A percentile compares a stretch with the other conserved stretches of the same genome.
These are phyloP conservation scores for Pichia cactophila DNA, from an alignment of 1,139 yeast species.

Conservation along the genomic window DNA sequence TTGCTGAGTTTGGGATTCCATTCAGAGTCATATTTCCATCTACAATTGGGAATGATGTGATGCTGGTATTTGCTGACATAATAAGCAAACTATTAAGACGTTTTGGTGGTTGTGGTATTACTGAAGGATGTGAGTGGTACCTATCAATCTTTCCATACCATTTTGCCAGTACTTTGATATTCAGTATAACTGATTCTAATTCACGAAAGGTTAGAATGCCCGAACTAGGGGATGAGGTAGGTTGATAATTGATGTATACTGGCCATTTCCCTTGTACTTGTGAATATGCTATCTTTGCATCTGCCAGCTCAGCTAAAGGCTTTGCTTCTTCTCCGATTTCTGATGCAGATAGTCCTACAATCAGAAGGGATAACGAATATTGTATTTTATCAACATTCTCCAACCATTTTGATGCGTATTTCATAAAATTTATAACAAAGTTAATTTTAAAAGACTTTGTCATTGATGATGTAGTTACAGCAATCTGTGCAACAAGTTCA, in stretches of 20 bases:
- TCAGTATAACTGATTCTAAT: not conserved
- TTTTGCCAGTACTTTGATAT: slow-evolving; percentile 2
- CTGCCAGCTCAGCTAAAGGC: slow-evolving; percentile 5
- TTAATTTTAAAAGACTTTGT: slow-evolving; percentile 17
- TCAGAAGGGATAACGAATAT: slow-evolving; percentile 15
- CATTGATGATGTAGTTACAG: slow-evolving; percentile 12
- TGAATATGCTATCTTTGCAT: slow-evolving; percentile 11
- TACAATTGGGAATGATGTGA: slow-evolving; percentile 6
- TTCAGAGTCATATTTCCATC: not conserved
- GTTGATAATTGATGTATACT: slow-evolving; percentile 9
- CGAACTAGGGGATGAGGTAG: slow-evolving; percentile 4
- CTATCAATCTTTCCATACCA: slow-evolving; percentile 11
- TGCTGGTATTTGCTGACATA: slow-evolving; percentile 13
- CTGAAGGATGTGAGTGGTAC: slow-evolving; percentile 11
- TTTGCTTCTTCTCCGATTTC: slow-evolving; percentile 2
- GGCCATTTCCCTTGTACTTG: slow-evolving; percentile 11
- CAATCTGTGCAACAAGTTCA: slow-evolving; percentile 13
- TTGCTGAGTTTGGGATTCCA: not conserved
- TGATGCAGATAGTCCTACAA: slow-evolving; percentile 12
- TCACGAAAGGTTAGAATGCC: slow-evolving; percentile 4
- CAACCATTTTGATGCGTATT: slow-evolving; percentile 20
- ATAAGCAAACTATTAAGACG: slow-evolving; percentile 5
- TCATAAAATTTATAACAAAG: slow-evolving; percentile 21
- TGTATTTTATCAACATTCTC: slow-evolving; percentile 13
- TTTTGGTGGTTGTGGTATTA: slow-evolving; percentile 15